Percentiles rank a stretch among this genome's conserved stretches.
Conservation (phyloP, 1,284 basidiomycete genomes). For the Leccinum solheimii region DNA sequence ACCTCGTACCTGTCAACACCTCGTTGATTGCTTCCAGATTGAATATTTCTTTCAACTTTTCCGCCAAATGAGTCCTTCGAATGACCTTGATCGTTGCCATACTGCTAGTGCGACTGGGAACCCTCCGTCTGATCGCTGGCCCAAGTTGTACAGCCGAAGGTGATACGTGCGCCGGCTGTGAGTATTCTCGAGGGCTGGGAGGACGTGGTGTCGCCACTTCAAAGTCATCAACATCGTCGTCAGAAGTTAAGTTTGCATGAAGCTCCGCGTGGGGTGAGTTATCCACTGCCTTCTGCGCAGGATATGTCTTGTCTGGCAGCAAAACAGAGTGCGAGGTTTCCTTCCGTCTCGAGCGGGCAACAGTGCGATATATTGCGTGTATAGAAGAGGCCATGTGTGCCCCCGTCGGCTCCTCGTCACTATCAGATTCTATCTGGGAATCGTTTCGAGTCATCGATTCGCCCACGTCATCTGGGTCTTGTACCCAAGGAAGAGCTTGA, state of each 20-base stretch:
- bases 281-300: constrained; percentile 9
- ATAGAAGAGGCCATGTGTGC: constrained; percentile 73
- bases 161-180: constrained; percentile 4
- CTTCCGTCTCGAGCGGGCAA: constrained; percentile 61
- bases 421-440: constrained; percentile 50
- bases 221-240: constrained; percentile 59
- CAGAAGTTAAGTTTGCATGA: constrained; percentile 27
- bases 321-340: constrained; percentile 35
- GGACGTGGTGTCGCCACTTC: constrained; percentile 50
- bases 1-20: constrained; percentile 71
- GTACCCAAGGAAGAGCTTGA: constrained; percentile 76
- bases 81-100: constrained; percentile 71
- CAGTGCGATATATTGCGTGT: constrained; percentile 80
- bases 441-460: constrained; percentile 48
- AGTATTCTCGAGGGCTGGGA: constrained; percentile 31
- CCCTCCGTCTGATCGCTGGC: constrained; percentile 27
- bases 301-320: constrained; percentile 32
- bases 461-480: constrained; percentile 66
- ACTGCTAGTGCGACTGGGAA: constrained; percentile 52
- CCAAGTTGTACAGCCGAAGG: constrained; percentile 21
- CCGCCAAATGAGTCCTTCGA: constrained; percentile 71
- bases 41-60: constrained; percentile 85
- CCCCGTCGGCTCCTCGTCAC: constrained; percentile 55
- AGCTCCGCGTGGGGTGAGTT: constrained; percentile 31
- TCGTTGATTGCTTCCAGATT: constrained; percentile 77